A percentile compares a stretch with the other conserved stretches of the same genome.
These are phyloP conservation scores for Penicillium coprophilum DNA, from an alignment of 495 filamentous ascomycete genomes.

Conservation along the genomic window DNA sequence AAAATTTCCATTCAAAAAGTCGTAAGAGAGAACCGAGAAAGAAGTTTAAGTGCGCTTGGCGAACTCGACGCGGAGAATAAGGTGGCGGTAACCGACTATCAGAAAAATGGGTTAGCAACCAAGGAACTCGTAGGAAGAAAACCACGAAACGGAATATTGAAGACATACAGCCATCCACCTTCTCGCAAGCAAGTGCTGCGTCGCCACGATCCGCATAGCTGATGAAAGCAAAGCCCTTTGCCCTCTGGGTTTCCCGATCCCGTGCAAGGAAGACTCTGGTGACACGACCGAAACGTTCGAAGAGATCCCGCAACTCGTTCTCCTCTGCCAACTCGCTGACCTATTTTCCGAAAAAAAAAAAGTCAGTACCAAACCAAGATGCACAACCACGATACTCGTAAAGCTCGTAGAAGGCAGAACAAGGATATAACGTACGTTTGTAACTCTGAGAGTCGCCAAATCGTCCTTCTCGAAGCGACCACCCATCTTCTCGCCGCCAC, in stretches of 20 bases:
- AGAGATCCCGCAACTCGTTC: conserved; percentile 90
- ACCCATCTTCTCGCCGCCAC: conserved; percentile 81
- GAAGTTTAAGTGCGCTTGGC: conserved; percentile 69
- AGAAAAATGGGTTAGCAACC: conserved; percentile 27
- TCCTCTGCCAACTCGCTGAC: conserved; percentile 97
- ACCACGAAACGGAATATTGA: conserved; percentile 2
- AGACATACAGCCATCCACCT: conserved; percentile 90
- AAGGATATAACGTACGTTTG: conserved; percentile 70
- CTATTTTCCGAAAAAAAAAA: conserved; percentile 44
- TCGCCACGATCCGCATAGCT: conserved; percentile 87
- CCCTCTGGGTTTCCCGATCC: conserved; percentile 88
- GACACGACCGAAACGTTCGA: conserved; percentile 94
- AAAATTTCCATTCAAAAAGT: conserved; percentile 29
- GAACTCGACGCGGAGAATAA: conserved; percentile 89
- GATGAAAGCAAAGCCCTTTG: conserved; percentile 98
- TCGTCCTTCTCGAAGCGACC: conserved; percentile 96
- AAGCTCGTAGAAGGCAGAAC: neutral
- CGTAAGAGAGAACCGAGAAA: conserved; percentile 28
- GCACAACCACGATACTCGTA: conserved; percentile 6
- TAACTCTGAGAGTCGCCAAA: conserved; percentile 91
- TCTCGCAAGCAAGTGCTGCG: conserved; percentile 87
- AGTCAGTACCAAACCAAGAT: conserved; percentile 13
- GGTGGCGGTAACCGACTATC: conserved; percentile 78
- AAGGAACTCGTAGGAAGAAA: neutral
- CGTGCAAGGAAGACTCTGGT: conserved; percentile 96